Evolutionary conservation across 169 alveolate species (phyloP).

Genomic region (Plasmodium relictum): DNA sequence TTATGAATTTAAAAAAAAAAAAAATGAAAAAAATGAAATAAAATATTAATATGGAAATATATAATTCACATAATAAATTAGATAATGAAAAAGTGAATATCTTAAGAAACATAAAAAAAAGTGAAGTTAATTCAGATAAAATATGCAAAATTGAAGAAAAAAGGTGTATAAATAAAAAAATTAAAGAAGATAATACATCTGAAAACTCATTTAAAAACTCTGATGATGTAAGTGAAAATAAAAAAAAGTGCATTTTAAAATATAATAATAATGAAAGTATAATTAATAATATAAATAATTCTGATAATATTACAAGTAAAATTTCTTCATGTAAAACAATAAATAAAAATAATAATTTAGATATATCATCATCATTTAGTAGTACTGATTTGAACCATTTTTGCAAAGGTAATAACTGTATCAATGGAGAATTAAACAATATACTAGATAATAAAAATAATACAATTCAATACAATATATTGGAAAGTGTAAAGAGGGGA

Average conservation of each 20-base stretch:
- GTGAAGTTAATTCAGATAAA: not conserved
- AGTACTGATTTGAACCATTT: too few relatives aligned
- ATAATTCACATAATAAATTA: slow-evolving; percentile 3
- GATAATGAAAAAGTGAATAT: not conserved
- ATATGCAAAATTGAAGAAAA: slow-evolving; percentile 2
- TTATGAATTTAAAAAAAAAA: too few relatives aligned
- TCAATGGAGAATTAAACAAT: too few relatives aligned
- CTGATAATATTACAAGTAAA: not conserved
- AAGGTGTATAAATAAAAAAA: not conserved
- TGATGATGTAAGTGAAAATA: slow-evolving; percentile 2
- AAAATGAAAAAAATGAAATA: slow-evolving; percentile 18
- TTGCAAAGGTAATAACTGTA: too few relatives aligned
- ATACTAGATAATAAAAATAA: too few relatives aligned
- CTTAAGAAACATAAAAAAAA: not conserved
- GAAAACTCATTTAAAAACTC: too few relatives aligned
- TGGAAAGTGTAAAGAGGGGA: not conserved
- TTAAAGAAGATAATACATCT: not conserved
- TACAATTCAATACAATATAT: not conserved
- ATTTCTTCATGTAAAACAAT: not conserved
- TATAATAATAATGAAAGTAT: slow-evolving; percentile 14
- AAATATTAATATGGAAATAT: slow-evolving; percentile 26
- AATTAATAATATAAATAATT: not conserved
- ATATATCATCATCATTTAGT: not conserved
- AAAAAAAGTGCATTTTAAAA: not conserved
- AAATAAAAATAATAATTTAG: not conserved